phyloP scores from a whole-genome alignment of 2,329 filamentous ascomycete species.

The Paecilomyces sp. region DNA sequence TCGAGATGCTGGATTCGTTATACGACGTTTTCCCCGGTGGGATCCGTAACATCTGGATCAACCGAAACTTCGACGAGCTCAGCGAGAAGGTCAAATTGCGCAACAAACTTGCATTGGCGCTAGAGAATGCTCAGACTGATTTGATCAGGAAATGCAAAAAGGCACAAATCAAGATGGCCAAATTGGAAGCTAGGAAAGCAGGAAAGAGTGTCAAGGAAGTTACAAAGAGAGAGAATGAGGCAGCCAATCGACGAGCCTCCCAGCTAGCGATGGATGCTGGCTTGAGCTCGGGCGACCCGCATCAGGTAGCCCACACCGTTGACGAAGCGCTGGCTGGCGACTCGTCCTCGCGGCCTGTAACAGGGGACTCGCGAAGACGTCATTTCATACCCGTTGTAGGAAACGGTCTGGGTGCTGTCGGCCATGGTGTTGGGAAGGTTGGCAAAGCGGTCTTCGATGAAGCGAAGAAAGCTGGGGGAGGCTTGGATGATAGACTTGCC shows the following conservation, averaged over 20 bases:
- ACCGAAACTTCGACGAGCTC: conserved; percentile 76
- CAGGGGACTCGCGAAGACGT: conserved; percentile 8
- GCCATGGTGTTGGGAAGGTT: conserved; percentile 40
- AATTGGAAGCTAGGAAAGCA: conserved; percentile 55
- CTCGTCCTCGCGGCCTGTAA: not conserved
- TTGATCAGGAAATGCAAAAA: conserved; percentile 75
- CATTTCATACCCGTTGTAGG: conserved; percentile 42
- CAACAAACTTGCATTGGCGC: conserved; percentile 59
- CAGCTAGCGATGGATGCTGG: conserved; percentile 43
- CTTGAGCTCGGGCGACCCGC: conserved; percentile 50
- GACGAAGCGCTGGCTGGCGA: conserved; percentile 34
- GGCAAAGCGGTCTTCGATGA: conserved; percentile 40
- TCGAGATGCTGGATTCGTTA: conserved; percentile 71
- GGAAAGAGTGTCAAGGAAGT: conserved; percentile 37
- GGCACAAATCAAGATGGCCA: conserved; percentile 63
- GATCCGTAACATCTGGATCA: conserved; percentile 93
- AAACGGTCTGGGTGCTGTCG: conserved; percentile 45
- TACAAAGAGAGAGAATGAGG: conserved; percentile 40
- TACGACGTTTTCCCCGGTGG: conserved; percentile 97
- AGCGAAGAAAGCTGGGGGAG: conserved; percentile 33
- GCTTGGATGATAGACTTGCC: conserved; percentile 26
- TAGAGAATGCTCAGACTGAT: conserved; percentile 79
- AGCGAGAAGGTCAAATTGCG: conserved; percentile 76
- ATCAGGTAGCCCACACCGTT: conserved; percentile 47
- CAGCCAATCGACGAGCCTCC: conserved; percentile 42